Base-by-base conservation (phyloP, 768 basidiomycete genomes). In the Coprinopsis marcescibilis region DNA sequence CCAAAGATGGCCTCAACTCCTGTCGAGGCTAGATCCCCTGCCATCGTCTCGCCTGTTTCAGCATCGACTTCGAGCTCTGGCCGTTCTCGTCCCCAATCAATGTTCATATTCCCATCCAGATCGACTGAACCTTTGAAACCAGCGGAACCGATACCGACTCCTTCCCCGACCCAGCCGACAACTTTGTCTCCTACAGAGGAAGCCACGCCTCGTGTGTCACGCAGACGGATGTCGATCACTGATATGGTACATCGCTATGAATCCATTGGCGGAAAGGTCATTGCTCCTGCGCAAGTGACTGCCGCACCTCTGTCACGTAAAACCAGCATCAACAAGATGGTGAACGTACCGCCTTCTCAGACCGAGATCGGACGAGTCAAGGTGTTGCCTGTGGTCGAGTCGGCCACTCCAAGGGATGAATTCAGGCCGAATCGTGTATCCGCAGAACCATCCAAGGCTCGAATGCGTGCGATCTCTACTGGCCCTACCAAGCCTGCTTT, bases 161-260 rank as follows among this genome's bases (percentile, higher is more conserved):
- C n/a, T n/a, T n/a, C n/a, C n/a, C n/a, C n/a, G 39, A 17, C 25
- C 48, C 54, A 55, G 23, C 60, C 63, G 26, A 59, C 67, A 35
- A 63, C 62, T 12, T 61, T 83, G 8, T 57, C 67, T 34, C 73
- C 78, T 15, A 74, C 81, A 2, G 69, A 68, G 38, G 74, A 76
- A 39, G 70, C 68, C 38, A 73, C 75, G 40, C 48, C 66, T 3
- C 72, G 72, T 25, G 61, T 64, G 2, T 54, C 61, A 4, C 56
- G 60, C 6, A 76, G 89, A 15, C 73, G 88, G 43, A 84, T 82
- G 3, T 91, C 89, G 0, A 91, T 91, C 55, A 81, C 88, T 32
- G 80, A 91, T 57, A 89, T 91, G 79, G 89, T 91, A 20, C 85
- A 87, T 54, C 77, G 71, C 36, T 92, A 82, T 60, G 89, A 92